Conservation (phyloP, 768 basidiomycete species). For the Leucosporidium creatinivorum region DNA sequence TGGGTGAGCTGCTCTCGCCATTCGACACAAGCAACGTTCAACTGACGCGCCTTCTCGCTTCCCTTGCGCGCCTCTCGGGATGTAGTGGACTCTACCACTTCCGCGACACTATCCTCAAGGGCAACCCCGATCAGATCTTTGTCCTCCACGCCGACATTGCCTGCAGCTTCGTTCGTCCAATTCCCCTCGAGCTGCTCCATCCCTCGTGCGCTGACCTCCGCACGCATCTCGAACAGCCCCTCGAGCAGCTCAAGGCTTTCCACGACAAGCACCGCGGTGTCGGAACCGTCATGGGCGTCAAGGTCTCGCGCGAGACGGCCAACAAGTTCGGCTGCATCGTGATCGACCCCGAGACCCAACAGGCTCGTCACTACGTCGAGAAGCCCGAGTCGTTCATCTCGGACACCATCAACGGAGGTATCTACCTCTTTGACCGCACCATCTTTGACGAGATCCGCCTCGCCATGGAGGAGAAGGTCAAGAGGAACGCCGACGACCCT, state of each 20-base stretch:
- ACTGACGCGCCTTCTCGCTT: conserved; percentile 30
- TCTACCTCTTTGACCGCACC: conserved; percentile 45
- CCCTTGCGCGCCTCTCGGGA: not conserved
- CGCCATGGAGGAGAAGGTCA: conserved; percentile 45
- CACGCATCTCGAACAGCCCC: conserved; percentile 24
- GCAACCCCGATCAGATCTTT: conserved; percentile 44
- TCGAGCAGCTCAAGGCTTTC: conserved; percentile 41
- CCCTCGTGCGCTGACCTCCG: not conserved
- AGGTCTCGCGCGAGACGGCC: conserved; percentile 43
- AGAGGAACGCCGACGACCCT: conserved; percentile 41
- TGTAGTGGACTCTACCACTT: conserved; percentile 32
- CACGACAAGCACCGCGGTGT: conserved; percentile 45
- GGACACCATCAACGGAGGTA: conserved; percentile 45
- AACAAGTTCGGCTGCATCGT: conserved; percentile 47
- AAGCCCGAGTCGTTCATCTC: conserved; percentile 47
- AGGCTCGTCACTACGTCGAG: conserved; percentile 40
- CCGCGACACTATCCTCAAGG: conserved; percentile 43
- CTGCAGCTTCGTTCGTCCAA: conserved; percentile 37
- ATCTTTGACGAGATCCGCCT: conserved; percentile 46
- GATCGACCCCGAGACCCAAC: conserved; percentile 39
- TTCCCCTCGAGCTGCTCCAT: conserved; percentile 15
- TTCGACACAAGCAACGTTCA: not conserved
- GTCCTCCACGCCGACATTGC: conserved; percentile 48
- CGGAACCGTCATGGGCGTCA: conserved; percentile 46
- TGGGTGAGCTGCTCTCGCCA: conserved; percentile 25